Base-by-base conservation (phyloP, 2,329 filamentous ascomycete genomes). In the Curvularia verruculosa region DNA sequence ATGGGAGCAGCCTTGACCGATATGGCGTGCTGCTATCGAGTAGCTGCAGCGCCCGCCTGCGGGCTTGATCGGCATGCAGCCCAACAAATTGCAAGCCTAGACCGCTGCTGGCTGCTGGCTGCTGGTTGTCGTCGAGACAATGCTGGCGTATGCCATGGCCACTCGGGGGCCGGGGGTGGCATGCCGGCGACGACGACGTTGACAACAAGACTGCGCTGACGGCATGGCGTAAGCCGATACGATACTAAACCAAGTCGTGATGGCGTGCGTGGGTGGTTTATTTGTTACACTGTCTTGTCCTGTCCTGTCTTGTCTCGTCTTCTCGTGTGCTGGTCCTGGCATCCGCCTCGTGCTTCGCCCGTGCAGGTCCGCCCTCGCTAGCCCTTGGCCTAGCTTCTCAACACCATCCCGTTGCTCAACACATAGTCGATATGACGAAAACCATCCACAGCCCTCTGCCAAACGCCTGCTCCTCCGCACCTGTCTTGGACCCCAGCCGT, bases 381-480 rank as follows among this genome's bases (percentile, higher is more conserved):
- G 52, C 26, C 43, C 41, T 58, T 54, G n/a, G 29, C 34, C 61
- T 67, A 70, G 67, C 58, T 57, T 56, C 67, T 70, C 67, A 70
- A 70, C 67, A 69, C 65, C 61, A 67, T 37, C 46, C 37, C 51
- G 34, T 21, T 31, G 21, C 49, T 43, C 56, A 26, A 44, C 21
- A 18, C 29, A 12, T 3, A 4, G 29, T 54, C 34, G 13, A 24
- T 41, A 62, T 66, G 60, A 59, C 62, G 58, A 65, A 52, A 54
- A 23, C 47, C 48, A 28, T 54, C 34, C 46, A 45, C 23, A 29
- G 21, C 31, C 24, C 51, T 50, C 54, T 39, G 45, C 52, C 54
- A 47, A 61, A 59, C 52, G 49, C 56, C 53, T 60, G 57, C 58
- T 62, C 55, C 55, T 59, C 59, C 56, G 43, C 56, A 43, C 23